phyloP scores from a whole-genome alignment of 352 stramenopile genomes.

The Pythium biforme region DNA sequence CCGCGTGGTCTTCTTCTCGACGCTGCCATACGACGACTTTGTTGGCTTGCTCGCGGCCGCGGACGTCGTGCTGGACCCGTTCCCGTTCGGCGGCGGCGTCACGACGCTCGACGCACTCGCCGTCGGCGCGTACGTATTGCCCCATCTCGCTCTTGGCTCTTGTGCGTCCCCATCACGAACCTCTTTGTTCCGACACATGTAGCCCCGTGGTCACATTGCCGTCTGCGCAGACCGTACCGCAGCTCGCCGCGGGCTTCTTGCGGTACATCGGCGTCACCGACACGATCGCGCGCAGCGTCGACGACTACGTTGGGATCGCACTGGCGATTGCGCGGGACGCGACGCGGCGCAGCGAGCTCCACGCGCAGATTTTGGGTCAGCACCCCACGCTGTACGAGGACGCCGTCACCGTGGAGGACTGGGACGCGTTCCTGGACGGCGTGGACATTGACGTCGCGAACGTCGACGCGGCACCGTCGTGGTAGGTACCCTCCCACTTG shows the following conservation, averaged over 20 bases:
- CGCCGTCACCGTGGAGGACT: conserved; percentile 29
- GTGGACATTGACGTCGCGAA: conserved; percentile 9
- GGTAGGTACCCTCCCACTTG: no score
- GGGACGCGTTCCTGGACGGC: conserved; percentile 34
- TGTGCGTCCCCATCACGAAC: not conserved
- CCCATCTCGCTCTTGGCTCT: not conserved
- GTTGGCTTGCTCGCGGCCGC: conserved; percentile 47
- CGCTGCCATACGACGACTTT: conserved; percentile 56
- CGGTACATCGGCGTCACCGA: conserved; percentile 50
- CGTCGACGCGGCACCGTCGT: not conserved
- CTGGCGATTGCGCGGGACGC: conserved; percentile 36
- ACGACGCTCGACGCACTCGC: conserved; percentile 81
- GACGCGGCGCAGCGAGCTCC: conserved; percentile 4
- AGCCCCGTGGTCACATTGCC: conserved; percentile 63
- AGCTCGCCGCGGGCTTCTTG: conserved; percentile 61
- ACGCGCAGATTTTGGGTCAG: conserved; percentile 14
- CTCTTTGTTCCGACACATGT: not conserved
- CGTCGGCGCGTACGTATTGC: conserved; percentile 65
- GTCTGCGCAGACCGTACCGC: conserved; percentile 45
- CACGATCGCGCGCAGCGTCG: conserved; percentile 37
- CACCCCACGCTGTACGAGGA: conserved; percentile 31
- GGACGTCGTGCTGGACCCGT: conserved; percentile 81
- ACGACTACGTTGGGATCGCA: conserved; percentile 41
- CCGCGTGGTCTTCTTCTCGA: conserved; percentile 58
- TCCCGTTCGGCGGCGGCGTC: conserved; percentile 83